Evolutionary conservation across 2,329 filamentous ascomycete genomes (phyloP).

Genomic region (Epichloe gansuensis): DNA sequence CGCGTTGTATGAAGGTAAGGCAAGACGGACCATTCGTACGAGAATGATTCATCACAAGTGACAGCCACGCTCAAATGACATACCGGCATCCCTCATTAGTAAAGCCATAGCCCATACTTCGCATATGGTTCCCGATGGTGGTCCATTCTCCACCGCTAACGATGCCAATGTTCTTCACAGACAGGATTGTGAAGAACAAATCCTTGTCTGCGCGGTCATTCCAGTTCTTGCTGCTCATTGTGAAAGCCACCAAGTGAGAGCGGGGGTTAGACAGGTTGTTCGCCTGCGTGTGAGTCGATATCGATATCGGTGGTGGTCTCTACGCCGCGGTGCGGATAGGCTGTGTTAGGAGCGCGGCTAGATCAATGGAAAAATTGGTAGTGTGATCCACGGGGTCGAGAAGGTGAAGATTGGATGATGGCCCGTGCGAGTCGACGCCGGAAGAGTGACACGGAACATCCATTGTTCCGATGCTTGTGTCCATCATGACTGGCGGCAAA

Average conservation of each 20-base stretch:
- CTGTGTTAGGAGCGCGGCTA: slow-evolving; percentile 24
- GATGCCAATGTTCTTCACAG: slow-evolving; percentile 49
- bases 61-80: slow-evolving; percentile 17
- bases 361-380: slow-evolving; percentile 28
- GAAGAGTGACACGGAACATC: slow-evolving; percentile 6
- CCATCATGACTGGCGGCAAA: neutral
- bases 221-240: slow-evolving; percentile 46
- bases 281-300: slow-evolving; percentile 10
- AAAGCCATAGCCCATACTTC: slow-evolving; percentile 45
- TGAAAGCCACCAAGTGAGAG: slow-evolving; percentile 4
- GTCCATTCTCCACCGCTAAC: slow-evolving; percentile 51
- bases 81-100: slow-evolving; percentile 53
- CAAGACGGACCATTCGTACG: neutral
- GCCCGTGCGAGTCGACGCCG: slow-evolving; percentile 15
- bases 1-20: neutral
- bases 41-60: neutral
- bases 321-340: slow-evolving; percentile 12
- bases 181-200: slow-evolving; percentile 49
- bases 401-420: slow-evolving; percentile 12
- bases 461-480: slow-evolving; percentile 4
- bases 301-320: slow-evolving; percentile 1
- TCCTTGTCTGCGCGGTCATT: slow-evolving; percentile 49
- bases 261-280: neutral
- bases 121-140: slow-evolving; percentile 48
- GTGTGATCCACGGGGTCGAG: slow-evolving; percentile 18